Evolutionary conservation across 1,284 basidiomycete genomes (phyloP), one percentile per base, ranked within the genome.

Genomic region (Fistulinella cinereoalba): DNA sequence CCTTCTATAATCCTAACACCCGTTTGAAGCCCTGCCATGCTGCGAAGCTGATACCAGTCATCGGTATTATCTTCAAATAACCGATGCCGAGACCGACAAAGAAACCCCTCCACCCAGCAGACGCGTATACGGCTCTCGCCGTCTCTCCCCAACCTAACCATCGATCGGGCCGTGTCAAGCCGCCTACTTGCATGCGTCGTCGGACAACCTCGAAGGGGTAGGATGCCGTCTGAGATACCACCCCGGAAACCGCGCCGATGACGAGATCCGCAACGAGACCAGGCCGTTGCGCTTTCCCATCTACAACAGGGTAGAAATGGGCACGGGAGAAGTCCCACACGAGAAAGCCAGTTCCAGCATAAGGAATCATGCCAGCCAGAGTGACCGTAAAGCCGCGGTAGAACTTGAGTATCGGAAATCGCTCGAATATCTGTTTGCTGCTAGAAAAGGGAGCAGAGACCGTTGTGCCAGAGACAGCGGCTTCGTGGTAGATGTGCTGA

Each of bases 131-230:
- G 13, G 71, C 70, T 33, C 67, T 65, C 13, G 85, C 77, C 0
- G 91, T 92, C 68, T 96, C 91, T 47, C 78, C 76, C 81, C 88
- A 92, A 9, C 80, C 76, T 31, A 94, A 66, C 84, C 88, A 90
- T 37, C 84, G 73, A 61, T 87, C 85, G 0, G 88, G 88, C 25
- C 76, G 75, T 22, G 83, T 83, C 43, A 92, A 72, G 1, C 94
- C 96, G 11, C 94, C 95, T 4, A 99, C 92, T 69, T 99, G 97
- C 90, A 98, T 97, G 47, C 93, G 76, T 45, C 97, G 74, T 33
- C 97, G 79, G 28, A 98, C 79, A 41, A 99, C 88, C 65, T 99
- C 97, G 60, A 99, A 93, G 1, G 97, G 97, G 64, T 99, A 99
- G 18, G 92, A 93, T 4, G 83, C 83, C 0, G 95, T 97, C 67